phyloP scores from a whole-genome alignment of 2,329 filamentous ascomycete species.

The Hirsutella minnesotensis region DNA sequence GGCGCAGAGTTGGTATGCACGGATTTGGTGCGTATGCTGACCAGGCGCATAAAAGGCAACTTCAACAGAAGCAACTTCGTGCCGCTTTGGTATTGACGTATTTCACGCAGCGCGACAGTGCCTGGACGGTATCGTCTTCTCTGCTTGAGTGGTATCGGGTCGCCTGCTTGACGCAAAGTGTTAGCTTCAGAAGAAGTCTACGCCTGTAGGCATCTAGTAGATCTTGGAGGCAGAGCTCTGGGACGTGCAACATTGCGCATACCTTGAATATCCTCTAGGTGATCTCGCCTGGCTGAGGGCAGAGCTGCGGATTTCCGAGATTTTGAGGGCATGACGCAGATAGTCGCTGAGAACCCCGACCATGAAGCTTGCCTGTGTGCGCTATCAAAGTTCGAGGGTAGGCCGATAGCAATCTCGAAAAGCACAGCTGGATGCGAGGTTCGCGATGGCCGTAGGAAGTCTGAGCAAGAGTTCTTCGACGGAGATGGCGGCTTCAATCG shows the following conservation, averaged over 20 bases:
- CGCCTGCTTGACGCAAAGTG: constrained; percentile 43
- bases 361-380: no score
- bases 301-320: neutral
- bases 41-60: constrained; percentile 68
- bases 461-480: no score
- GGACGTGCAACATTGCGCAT: constrained; percentile 2
- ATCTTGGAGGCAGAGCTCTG: neutral
- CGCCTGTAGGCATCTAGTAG: neutral
- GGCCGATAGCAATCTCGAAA: no score
- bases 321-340: neutral
- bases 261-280: constrained; percentile 28
- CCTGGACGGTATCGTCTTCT: constrained; percentile 62
- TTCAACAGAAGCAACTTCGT: constrained; percentile 79
- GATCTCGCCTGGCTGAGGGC: neutral
- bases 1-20: neutral
- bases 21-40: constrained; percentile 19
- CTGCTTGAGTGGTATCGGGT: constrained; percentile 52
- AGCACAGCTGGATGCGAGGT: no score
- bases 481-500: no score
- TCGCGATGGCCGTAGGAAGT: no score
- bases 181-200: constrained; percentile 10
- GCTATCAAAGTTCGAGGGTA: no score
- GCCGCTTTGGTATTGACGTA: constrained; percentile 77
- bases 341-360: no score
- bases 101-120: constrained; percentile 82